Evolutionary conservation across 306 rosid species (phyloP).

Genomic region (Acacia confusa): DNA sequence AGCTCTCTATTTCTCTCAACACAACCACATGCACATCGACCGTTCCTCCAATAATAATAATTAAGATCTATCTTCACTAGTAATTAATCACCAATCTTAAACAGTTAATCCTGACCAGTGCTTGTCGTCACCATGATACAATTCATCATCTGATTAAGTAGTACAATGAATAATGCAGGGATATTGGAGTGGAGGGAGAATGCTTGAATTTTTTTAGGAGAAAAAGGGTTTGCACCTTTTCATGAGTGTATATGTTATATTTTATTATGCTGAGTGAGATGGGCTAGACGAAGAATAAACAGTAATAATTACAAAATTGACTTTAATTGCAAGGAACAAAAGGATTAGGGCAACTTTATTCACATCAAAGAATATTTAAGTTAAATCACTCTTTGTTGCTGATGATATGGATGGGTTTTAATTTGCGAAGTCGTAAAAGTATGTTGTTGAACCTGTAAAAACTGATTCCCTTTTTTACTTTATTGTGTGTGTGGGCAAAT

Average conservation of each 20-base stretch:
- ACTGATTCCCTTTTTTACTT: neutral
- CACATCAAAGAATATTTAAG: slow-evolving; percentile 16
- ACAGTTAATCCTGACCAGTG: neutral
- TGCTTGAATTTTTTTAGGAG: neutral
- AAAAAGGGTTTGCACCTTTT: neutral
- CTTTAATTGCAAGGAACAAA: slow-evolving; percentile 34
- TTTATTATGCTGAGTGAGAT: neutral
- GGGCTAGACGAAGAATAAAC: neutral
- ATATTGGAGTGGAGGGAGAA: slow-evolving; percentile 3
- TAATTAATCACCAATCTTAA: neutral
- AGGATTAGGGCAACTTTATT: slow-evolving; percentile 11
- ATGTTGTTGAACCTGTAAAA: neutral
- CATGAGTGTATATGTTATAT: neutral
- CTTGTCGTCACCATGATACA: neutral
- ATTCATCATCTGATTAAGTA: neutral
- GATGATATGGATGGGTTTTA: slow-evolving; percentile 12
- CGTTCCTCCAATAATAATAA: neutral
- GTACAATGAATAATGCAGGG: neutral
- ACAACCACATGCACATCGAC: neutral
- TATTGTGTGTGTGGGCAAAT: neutral
- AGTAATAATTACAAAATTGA: slow-evolving; percentile 33
- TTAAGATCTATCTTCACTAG: neutral
- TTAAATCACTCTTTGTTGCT: slow-evolving; percentile 4
- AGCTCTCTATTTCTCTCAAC: neutral
- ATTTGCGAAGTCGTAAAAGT: slow-evolving; percentile 17